Conservation (phyloP, 306 rosid species). For the Hippophae gyantsensis region DNA sequence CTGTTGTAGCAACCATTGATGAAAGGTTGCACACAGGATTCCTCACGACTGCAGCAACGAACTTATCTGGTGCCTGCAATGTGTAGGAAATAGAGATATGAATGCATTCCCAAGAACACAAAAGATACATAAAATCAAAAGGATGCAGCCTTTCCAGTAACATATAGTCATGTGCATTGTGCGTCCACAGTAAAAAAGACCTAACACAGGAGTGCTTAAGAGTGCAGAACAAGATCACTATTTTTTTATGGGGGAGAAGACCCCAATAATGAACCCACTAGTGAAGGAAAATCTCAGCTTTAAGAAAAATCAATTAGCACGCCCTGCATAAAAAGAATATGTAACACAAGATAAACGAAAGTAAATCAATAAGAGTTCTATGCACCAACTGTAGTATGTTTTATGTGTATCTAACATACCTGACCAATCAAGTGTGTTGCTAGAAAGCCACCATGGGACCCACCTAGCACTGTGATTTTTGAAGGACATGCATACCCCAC, state of each 20-base stretch:
- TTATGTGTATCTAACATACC: slow-evolving; percentile 30
- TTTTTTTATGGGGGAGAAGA: no score
- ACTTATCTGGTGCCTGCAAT: slow-evolving; percentile 69
- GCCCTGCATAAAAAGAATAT: not conserved
- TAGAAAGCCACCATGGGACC: slow-evolving; percentile 95
- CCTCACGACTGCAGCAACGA: slow-evolving; percentile 59
- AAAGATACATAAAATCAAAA: not conserved
- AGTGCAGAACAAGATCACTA: no score
- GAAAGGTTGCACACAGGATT: slow-evolving; percentile 76
- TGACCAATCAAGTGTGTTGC: slow-evolving; percentile 98
- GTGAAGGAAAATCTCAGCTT: not conserved
- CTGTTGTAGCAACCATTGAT: slow-evolving; percentile 70
- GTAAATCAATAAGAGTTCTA: not conserved
- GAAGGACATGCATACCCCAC: slow-evolving; percentile 63
- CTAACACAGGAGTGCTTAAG: no score
- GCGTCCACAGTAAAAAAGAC: no score
- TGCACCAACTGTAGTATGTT: not conserved
- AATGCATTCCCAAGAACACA: not conserved
- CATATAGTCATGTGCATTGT: no score
- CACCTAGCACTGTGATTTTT: slow-evolving; percentile 76
- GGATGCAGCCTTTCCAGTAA: not conserved
- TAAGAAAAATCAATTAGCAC: not conserved
- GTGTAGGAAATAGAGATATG: slow-evolving; percentile 17
- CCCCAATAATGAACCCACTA: not conserved
- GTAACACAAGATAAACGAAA: not conserved